Conservation (phyloP, 140 eudicot genomes). For the Erigeron philadelphicus region DNA sequence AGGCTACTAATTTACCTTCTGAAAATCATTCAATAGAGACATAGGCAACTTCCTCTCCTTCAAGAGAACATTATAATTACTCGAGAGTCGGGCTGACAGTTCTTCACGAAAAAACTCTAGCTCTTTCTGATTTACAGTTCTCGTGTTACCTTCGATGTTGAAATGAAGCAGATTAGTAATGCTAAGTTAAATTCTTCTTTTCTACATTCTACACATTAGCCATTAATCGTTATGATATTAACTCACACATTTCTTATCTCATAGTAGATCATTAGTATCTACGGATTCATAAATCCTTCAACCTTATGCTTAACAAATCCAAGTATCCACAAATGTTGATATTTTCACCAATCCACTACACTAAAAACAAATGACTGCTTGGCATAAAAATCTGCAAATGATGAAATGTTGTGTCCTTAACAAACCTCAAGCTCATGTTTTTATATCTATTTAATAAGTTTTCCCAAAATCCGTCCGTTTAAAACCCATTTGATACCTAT, state of each 20-base stretch:
- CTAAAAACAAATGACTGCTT: too few relatives aligned
- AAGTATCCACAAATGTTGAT: too few relatives aligned
- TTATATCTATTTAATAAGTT: too few relatives aligned
- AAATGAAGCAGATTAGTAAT: neutral
- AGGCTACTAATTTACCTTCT: constrained; percentile 46
- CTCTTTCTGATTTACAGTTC: constrained; percentile 73
- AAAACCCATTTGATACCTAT: too few relatives aligned
- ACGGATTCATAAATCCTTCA: too few relatives aligned
- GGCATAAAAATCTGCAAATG: too few relatives aligned
- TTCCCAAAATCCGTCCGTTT: too few relatives aligned
- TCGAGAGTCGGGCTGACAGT: constrained; percentile 56
- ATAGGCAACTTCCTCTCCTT: constrained; percentile 82
- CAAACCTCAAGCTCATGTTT: too few relatives aligned
- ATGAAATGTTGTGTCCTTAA: too few relatives aligned
- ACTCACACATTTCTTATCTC: neutral
- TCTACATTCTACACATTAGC: neutral
- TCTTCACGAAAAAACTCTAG: constrained; percentile 87
- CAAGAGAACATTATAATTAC: constrained; percentile 64
- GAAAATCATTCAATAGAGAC: constrained; percentile 84
- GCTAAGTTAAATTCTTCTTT: neutral
- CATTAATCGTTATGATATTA: neutral
- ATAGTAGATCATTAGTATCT: too few relatives aligned
- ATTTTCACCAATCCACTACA: too few relatives aligned
- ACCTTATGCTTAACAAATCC: too few relatives aligned
- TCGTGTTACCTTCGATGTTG: constrained; percentile 56